Conservation (phyloP, 192 early-diverging fungal genomes). For the Rhizophagus prolifer region DNA sequence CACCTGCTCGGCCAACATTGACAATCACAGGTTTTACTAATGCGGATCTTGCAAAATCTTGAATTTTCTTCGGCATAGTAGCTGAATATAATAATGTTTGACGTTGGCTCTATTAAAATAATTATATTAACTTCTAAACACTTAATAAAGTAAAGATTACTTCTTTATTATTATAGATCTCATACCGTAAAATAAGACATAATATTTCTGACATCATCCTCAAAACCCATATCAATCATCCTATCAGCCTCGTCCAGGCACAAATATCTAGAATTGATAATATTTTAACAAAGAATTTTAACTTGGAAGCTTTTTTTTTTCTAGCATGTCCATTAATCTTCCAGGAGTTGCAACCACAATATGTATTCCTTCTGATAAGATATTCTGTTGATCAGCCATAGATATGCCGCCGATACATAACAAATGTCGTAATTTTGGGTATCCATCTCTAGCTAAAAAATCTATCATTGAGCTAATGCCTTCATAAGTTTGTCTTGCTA, state of each 20-base stretch:
- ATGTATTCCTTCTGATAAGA: slow-evolving; percentile 78
- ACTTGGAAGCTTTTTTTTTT: slow-evolving; percentile 57
- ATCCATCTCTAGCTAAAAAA: slow-evolving; percentile 60
- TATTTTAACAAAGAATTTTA: not conserved
- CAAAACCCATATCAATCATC: slow-evolving; percentile 99
- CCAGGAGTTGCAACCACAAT: slow-evolving; percentile 97
- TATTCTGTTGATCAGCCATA: slow-evolving; percentile 82
- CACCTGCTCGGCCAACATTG: slow-evolving; percentile 97
- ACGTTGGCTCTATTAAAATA: slow-evolving; percentile 64
- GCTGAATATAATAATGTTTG: slow-evolving; percentile 97
- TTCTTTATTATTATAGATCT: not conserved
- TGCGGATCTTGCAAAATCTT: slow-evolving; percentile 89
- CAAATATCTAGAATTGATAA: slow-evolving; percentile 49
- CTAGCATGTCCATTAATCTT: slow-evolving; percentile 89
- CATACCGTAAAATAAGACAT: slow-evolving; percentile 86
- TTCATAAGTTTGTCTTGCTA: slow-evolving; percentile 93
- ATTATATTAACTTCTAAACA: not conserved
- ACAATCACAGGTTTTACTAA: slow-evolving; percentile 88
- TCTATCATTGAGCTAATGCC: slow-evolving; percentile 68
- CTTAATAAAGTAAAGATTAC: not conserved
- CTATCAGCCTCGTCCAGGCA: slow-evolving; percentile 99
- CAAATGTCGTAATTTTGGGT: slow-evolving; percentile 72
- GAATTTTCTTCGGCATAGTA: slow-evolving; percentile 98
- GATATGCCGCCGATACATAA: slow-evolving; percentile 94
- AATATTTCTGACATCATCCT: slow-evolving; percentile 94